Percentiles rank a stretch among this genome's conserved stretches.
These are phyloP conservation scores for Tetragonia tetragonoides DNA, from an alignment of 148 eudicot genomes.

Conservation along the genomic window DNA sequence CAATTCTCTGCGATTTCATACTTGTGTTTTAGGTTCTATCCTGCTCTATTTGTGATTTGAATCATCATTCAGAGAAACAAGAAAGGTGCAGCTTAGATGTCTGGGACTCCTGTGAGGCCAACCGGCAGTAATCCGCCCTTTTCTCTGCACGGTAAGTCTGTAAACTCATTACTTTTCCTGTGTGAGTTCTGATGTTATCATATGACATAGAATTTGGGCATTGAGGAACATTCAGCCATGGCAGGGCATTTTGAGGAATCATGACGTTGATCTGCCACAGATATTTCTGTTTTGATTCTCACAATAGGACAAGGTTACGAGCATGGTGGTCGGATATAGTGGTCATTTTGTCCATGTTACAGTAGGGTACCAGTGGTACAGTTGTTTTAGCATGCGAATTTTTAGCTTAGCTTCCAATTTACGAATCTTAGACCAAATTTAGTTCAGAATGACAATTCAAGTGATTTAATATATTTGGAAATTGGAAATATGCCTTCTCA, in stretches of 20 bases:
- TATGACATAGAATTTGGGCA: background rate
- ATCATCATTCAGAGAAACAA: background rate
- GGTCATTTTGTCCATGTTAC: too few relatives aligned
- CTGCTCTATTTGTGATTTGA: background rate
- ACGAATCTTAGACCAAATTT: too few relatives aligned
- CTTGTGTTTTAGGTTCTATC: background rate
- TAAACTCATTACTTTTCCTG: background rate
- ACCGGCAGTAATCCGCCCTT: too few relatives aligned
- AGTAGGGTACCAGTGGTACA: too few relatives aligned
- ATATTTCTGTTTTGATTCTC: background rate
- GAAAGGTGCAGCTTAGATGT: background rate
- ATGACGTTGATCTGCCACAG: background rate
- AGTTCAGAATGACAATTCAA: too few relatives aligned
- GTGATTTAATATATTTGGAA: too few relatives aligned
- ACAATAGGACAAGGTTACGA: background rate
- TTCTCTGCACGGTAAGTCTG: background rate
- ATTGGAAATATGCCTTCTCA: too few relatives aligned
- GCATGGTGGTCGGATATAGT: too few relatives aligned
- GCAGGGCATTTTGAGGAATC: background rate
- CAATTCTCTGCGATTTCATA: background rate
- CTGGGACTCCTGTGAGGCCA: background rate
- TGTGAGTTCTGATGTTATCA: background rate
- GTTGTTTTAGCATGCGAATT: too few relatives aligned
- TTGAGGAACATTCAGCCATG: background rate
- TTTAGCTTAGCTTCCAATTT: too few relatives aligned